Evolutionary conservation across 352 stramenopile genomes (phyloP).

Genomic region (Pythium dissimile): DNA sequence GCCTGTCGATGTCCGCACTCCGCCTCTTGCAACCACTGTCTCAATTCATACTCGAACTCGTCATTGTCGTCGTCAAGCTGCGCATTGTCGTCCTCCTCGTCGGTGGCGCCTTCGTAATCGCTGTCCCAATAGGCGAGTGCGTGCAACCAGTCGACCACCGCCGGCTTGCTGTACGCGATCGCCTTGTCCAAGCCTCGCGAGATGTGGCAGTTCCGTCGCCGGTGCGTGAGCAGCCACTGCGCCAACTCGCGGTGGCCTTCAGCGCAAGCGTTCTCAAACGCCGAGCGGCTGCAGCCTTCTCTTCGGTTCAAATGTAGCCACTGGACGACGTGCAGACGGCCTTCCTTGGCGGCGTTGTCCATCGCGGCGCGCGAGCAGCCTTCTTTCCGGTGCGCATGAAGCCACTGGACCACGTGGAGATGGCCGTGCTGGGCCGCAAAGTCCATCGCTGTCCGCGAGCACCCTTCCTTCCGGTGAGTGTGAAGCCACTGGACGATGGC

Average conservation of each 20-base stretch:
- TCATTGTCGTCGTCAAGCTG: constrained; percentile 14
- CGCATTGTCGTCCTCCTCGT: constrained; percentile 4
- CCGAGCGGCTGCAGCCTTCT: constrained; percentile 71
- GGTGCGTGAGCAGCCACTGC: constrained; percentile 49
- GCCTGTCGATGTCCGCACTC: background rate
- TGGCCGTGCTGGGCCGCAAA: constrained; percentile 58
- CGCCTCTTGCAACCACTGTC: background rate
- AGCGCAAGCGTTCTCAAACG: constrained; percentile 58
- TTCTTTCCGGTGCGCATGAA: constrained; percentile 48
- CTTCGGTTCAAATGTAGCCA: constrained; percentile 48
- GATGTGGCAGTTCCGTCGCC: constrained; percentile 35
- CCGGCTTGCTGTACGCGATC: constrained; percentile 13
- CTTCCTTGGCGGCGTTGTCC: constrained; percentile 50
- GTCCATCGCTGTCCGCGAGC: constrained; percentile 59
- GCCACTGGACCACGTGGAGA: constrained; percentile 55
- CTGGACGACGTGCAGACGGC: constrained; percentile 41
- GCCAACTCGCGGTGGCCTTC: constrained; percentile 48
- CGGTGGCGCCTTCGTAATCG: constrained; percentile 17
- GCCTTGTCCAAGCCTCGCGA: constrained; percentile 36
- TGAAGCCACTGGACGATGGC: constrained; percentile 62
- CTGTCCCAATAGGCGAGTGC: background rate
- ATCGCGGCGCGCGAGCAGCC: constrained; percentile 51
- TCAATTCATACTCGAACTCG: constrained; percentile 7
- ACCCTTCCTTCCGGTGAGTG: constrained; percentile 46
- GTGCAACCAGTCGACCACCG: constrained; percentile 26